A percentile compares a stretch with the other conserved stretches of the same genome.
Evolutionary conservation across 208 protist genomes (phyloP).

Genomic region (Acanthamoeba lugdunensis): DNA sequence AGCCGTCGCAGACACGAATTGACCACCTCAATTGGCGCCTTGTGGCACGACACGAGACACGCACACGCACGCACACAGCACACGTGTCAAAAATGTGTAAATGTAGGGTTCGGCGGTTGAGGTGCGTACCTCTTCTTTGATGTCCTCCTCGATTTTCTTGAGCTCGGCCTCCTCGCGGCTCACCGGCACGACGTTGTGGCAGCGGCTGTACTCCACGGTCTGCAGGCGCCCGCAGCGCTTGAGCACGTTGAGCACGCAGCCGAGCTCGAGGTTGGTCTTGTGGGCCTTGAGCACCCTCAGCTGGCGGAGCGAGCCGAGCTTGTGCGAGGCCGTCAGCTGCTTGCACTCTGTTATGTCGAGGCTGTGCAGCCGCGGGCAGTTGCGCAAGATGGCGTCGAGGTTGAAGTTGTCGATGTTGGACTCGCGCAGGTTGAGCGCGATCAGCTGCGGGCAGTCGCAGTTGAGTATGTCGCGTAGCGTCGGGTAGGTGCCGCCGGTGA

Average conservation of each 20-base stretch:
- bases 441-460: constrained; percentile 32
- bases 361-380: constrained; percentile 30
- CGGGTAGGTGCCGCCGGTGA: constrained; percentile 24
- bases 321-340: not conserved
- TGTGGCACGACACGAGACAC: not conserved
- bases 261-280: constrained; percentile 32
- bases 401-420: constrained; percentile 61
- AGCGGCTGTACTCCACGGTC: constrained; percentile 48
- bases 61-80: not conserved
- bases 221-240: not conserved
- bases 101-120: no score
- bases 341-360: constrained; percentile 38
- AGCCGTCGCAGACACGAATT: not conserved
- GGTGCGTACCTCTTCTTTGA: not conserved
- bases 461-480: constrained; percentile 19
- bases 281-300: constrained; percentile 37
- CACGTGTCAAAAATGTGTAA: not conserved
- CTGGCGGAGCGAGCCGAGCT: not conserved
- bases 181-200: constrained; percentile 24
- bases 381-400: constrained; percentile 20
- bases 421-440: not conserved
- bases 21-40: not conserved
- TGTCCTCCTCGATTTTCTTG: not conserved
- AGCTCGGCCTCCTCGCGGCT: constrained; percentile 12
- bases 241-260: constrained; percentile 2